phyloP scores from a whole-genome alignment of 179 eudicot genomes.

The Amaranthus tricolor region DNA sequence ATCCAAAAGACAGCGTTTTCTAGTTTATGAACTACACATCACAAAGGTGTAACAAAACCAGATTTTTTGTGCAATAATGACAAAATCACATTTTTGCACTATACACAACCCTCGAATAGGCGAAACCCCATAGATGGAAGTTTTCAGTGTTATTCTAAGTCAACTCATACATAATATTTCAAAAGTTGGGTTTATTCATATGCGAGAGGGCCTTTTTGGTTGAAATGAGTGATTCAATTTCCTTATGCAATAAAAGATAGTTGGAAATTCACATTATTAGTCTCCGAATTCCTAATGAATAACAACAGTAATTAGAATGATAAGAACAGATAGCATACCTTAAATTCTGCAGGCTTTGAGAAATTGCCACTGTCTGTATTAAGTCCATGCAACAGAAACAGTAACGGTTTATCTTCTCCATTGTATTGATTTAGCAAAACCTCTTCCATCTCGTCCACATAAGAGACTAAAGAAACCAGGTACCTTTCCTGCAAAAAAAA shows the following conservation, averaged over 20 bases:
- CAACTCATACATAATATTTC: neutral
- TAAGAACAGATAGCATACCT: conserved; percentile 41
- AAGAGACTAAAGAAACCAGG: conserved; percentile 56
- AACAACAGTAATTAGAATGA: neutral
- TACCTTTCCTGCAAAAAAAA: conserved; percentile 67
- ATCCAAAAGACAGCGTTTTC: neutral
- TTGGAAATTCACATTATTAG: neutral
- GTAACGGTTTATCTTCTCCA: conserved; percentile 56
- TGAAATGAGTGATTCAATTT: neutral
- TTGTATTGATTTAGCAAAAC: conserved; percentile 49
- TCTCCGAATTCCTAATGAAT: neutral
- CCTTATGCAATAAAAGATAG: too few relatives aligned
- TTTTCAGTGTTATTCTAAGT: neutral
- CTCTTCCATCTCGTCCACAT: conserved; percentile 69
- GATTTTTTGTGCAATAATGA: too few relatives aligned
- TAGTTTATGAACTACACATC: too few relatives aligned
- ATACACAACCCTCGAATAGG: too few relatives aligned
- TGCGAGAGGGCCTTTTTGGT: neutral
- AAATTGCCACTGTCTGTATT: conserved; percentile 88
- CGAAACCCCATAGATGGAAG: too few relatives aligned
- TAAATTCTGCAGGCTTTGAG: conserved; percentile 87
- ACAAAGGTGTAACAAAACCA: too few relatives aligned
- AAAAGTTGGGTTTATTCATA: neutral
- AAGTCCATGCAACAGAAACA: conserved; percentile 88
- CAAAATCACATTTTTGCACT: too few relatives aligned